phyloP scores from a whole-genome alignment of 2,329 filamentous ascomycete genomes.

The Curvularia spicifera region DNA sequence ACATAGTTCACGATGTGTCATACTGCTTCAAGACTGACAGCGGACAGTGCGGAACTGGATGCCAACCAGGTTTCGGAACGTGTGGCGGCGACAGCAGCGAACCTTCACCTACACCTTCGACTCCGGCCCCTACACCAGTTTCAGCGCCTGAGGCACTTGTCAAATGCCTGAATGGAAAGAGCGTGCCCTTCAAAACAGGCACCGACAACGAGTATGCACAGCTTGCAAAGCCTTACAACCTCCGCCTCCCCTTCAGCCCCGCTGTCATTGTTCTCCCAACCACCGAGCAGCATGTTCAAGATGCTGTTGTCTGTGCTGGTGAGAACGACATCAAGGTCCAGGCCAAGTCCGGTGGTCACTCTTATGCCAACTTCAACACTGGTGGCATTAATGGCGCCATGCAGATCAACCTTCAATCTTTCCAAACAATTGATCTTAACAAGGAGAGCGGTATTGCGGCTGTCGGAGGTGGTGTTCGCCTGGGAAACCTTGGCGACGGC shows the following conservation, averaged over 20 bases:
- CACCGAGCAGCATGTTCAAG: conserved; percentile 61
- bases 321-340: conserved; percentile 62
- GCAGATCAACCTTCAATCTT: conserved; percentile 56
- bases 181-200: conserved; percentile 42
- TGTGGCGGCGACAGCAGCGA: conserved; percentile 28
- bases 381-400: conserved; percentile 59
- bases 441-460: conserved; percentile 50
- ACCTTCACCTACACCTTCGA: conserved; percentile 25
- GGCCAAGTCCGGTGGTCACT: conserved; percentile 69
- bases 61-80: conserved; percentile 42
- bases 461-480: conserved; percentile 58
- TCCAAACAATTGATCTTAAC: conserved; percentile 55
- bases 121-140: conserved; percentile 23
- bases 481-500: conserved; percentile 51
- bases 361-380: conserved; percentile 61
- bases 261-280: conserved; percentile 63
- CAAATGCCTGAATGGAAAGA: conserved; percentile 44
- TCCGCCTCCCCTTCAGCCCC: conserved; percentile 53
- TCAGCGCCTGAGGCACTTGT: conserved; percentile 21
- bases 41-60: conserved; percentile 40
- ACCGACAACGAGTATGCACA: conserved; percentile 33
- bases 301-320: conserved; percentile 64
- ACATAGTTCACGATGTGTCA: not conserved
- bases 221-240: conserved; percentile 47
- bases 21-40: conserved; percentile 17